Evolutionary conservation across 169 alveolate genomes (phyloP).

Genomic region (Cryptosporidium parvum): DNA sequence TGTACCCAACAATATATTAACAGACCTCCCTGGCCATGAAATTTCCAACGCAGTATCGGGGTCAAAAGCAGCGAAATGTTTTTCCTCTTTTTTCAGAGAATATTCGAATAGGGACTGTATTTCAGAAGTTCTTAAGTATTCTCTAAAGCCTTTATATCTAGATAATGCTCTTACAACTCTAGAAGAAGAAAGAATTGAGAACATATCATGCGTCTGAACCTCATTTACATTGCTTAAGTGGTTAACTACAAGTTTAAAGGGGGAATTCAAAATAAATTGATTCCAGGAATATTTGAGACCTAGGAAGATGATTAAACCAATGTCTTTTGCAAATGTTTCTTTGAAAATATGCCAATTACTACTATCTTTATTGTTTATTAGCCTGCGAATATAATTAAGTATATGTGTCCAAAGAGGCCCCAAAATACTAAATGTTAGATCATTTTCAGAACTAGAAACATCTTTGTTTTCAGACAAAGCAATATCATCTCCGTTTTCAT

Average conservation of each 20-base stretch:
- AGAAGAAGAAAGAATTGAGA: conserved; percentile 37
- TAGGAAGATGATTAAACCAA: conserved; percentile 27
- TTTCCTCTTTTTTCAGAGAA: conserved; percentile 68
- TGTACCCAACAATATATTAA: conserved; percentile 30
- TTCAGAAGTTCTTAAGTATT: conserved; percentile 37
- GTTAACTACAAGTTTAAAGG: conserved; percentile 29
- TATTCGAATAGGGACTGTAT: conserved; percentile 38
- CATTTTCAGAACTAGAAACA: neutral
- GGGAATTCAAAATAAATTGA: conserved; percentile 50
- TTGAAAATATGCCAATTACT: conserved; percentile 44
- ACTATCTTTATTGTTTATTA: conserved; percentile 47
- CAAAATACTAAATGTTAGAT: conserved; percentile 29
- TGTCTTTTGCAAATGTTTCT: conserved; percentile 62
- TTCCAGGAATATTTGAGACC: conserved; percentile 75
- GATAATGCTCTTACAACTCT: conserved; percentile 59
- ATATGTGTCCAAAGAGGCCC: conserved; percentile 62
- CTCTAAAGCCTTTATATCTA: conserved; percentile 56
- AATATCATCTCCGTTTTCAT: neutral
- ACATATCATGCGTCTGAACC: conserved; percentile 49
- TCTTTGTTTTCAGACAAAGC: conserved; percentile 6
- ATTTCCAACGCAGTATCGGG: conserved; percentile 70
- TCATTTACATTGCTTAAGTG: conserved; percentile 56
- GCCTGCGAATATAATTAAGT: conserved; percentile 48
- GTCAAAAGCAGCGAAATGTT: conserved; percentile 67
- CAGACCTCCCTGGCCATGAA: conserved; percentile 71